phyloP scores from a whole-genome alignment of 163 green algal species.

The Prototheca wickerhamii region DNA sequence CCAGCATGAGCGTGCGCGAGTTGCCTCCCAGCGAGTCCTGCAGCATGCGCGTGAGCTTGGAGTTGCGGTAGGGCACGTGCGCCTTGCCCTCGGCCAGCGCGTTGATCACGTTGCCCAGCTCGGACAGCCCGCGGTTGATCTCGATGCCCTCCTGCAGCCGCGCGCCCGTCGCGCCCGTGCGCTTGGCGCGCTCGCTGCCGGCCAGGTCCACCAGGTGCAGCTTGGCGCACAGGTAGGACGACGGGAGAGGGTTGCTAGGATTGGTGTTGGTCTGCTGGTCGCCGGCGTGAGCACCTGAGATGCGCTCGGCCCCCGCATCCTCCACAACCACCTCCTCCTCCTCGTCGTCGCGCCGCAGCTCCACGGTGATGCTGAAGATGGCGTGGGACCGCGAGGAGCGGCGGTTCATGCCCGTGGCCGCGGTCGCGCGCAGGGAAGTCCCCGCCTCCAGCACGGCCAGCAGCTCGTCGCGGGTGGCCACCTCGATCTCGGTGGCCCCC shows the following conservation, averaged over 20 bases:
- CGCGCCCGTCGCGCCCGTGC: conserved; percentile 76
- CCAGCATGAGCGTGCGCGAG: conserved; percentile 81
- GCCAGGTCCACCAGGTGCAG: conserved; percentile 90
- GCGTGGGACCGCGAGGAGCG: conserved; percentile 76
- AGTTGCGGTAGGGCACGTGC: conserved; percentile 63
- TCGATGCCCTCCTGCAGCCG: conserved; percentile 81
- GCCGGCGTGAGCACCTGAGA: too few relatives aligned
- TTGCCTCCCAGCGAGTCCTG: conserved; percentile 83
- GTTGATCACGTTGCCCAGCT: conserved; percentile 93
- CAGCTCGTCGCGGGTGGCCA: conserved; percentile 45
- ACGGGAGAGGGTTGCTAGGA: too few relatives aligned
- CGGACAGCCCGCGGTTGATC: conserved; percentile 95
- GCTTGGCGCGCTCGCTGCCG: conserved; percentile 77
- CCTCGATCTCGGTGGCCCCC: conserved; percentile 67
- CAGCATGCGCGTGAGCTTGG: conserved; percentile 83
- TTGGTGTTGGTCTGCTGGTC: too few relatives aligned
- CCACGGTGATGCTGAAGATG: conserved; percentile 95
- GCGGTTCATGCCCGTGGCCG: conserved; percentile 88
- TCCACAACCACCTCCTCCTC: conserved; percentile 23
- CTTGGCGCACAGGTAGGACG: conserved; percentile 77
- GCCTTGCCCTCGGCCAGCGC: conserved; percentile 64
- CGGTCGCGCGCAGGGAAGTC: conserved; percentile 70
- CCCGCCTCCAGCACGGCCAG: conserved; percentile 55
- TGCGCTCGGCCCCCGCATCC: conserved; percentile 38
- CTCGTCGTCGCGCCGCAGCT: conserved; percentile 66